phyloP scores from a whole-genome alignment of 225 moss, liverwort and hornwort species.

The Physcomitrellopsis africana region DNA sequence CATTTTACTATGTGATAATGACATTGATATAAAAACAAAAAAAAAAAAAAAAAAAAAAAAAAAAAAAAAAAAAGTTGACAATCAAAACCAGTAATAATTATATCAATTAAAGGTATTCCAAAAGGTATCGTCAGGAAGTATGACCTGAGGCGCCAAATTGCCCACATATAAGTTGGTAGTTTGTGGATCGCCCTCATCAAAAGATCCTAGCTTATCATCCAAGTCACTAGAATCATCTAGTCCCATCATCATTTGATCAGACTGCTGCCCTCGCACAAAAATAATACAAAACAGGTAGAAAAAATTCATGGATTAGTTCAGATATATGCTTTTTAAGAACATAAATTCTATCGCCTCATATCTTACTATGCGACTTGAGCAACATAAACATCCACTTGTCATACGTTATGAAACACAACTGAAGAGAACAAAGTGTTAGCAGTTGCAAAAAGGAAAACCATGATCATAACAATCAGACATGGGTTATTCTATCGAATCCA shows the following conservation, averaged over 20 bases:
- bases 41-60: conserved; percentile 1
- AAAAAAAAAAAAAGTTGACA: conserved; percentile 1
- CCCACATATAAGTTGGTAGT: conserved; percentile 91
- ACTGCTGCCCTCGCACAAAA: conserved; percentile 39
- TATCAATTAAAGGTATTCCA: background rate
- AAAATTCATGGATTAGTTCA: conserved; percentile 8
- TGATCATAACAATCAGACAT: conserved; percentile 7
- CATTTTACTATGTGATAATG: background rate
- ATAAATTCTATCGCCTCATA: background rate
- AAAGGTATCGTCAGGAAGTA: conserved; percentile 1
- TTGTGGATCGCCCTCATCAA: conserved; percentile 89
- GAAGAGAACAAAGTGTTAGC: background rate
- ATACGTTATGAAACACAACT: background rate
- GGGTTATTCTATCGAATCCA: background rate
- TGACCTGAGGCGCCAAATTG: conserved; percentile 88
- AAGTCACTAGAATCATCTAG: conserved; percentile 74
- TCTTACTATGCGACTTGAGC: background rate
- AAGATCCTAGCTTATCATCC: conserved; percentile 86
- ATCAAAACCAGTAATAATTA: conserved; percentile 3
- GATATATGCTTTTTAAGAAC: background rate
- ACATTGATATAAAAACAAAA: conserved; percentile 10
- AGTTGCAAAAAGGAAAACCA: conserved; percentile 8
- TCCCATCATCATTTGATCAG: conserved; percentile 60
- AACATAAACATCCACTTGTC: conserved; percentile 4
- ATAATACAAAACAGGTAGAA: conserved; percentile 7